Evolutionary conservation across 129 eudicot genomes (phyloP).

Genomic region (Rutidosis leptorrhynchoides): DNA sequence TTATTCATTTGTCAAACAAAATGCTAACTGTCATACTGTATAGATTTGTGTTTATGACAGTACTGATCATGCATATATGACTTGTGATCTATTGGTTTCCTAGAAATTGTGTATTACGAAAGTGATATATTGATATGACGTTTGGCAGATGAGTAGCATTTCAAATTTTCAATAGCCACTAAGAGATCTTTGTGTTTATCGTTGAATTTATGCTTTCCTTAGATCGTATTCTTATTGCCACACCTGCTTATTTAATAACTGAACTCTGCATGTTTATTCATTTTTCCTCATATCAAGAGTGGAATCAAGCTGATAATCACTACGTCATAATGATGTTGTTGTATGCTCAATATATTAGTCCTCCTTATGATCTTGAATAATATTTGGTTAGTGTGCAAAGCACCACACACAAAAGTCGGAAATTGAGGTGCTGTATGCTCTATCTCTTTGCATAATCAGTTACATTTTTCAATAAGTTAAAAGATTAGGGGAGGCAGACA

Average conservation of each 20-base stretch:
- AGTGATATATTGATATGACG: background rate
- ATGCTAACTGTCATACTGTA: background rate
- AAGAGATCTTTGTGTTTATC: no score
- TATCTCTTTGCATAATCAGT: background rate
- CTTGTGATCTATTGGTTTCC: background rate
- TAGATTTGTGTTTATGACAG: background rate
- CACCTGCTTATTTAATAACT: background rate
- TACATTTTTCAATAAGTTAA: background rate
- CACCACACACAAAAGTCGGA: background rate
- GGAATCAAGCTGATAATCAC: background rate
- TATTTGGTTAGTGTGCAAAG: background rate
- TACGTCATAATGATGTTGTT: background rate
- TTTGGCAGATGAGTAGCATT: conserved; percentile 7
- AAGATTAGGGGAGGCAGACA: background rate
- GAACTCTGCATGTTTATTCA: background rate
- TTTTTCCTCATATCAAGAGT: background rate
- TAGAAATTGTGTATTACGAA: conserved; percentile 10
- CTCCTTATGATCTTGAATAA: background rate
- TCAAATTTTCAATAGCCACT: background rate
- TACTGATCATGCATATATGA: background rate
- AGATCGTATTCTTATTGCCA: background rate
- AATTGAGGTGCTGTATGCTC: background rate
- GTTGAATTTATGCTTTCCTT: background rate
- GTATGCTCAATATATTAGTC: background rate
- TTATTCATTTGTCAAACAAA: conserved; percentile 1